Evolutionary conservation across 495 filamentous ascomycete species (phyloP).

Genomic region (Ramalina peruviana): DNA sequence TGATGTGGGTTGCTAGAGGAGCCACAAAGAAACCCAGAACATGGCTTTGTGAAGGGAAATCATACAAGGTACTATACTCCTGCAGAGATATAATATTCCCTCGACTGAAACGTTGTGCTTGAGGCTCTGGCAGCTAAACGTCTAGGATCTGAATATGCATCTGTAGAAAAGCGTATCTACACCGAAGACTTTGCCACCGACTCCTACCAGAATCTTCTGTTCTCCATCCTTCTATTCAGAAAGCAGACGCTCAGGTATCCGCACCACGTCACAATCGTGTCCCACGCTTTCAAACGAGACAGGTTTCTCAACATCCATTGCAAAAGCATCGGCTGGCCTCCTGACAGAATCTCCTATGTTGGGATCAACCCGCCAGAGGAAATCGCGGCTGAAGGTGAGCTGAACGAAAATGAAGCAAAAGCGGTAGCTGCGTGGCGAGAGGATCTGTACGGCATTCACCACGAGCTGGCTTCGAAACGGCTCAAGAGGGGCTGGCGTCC

Average conservation of each 20-base stretch:
- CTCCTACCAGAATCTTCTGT: constrained; percentile 65
- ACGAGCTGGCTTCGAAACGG: constrained; percentile 26
- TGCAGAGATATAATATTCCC: not conserved
- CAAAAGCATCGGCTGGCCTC: constrained; percentile 43
- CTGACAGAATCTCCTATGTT: constrained; percentile 33
- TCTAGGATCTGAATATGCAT: not conserved
- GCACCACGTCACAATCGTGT: constrained; percentile 47
- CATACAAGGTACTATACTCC: constrained; percentile 39
- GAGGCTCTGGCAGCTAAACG: constrained; percentile 29
- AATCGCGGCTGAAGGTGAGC: constrained; percentile 30
- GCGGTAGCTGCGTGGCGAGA: constrained; percentile 31
- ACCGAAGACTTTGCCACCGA: constrained; percentile 59
- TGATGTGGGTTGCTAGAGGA: constrained; percentile 28
- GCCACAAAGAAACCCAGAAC: constrained; percentile 42
- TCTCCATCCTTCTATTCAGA: constrained; percentile 51
- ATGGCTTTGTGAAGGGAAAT: constrained; percentile 45
- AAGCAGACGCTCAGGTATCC: constrained; percentile 23
- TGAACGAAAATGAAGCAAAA: constrained; percentile 29
- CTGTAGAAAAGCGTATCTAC: constrained; percentile 20
- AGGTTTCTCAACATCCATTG: constrained; percentile 58
- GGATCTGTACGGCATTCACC: constrained; percentile 32
- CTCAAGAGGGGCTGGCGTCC: constrained; percentile 26
- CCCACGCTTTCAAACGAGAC: constrained; percentile 57
- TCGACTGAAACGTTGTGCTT: not conserved
- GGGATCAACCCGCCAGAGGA: constrained; percentile 57